Percentiles rank a stretch among this genome's conserved stretches.
phyloP scores from a whole-genome alignment of 2,329 filamentous ascomycete species.

The Fusarium ambrosium region DNA sequence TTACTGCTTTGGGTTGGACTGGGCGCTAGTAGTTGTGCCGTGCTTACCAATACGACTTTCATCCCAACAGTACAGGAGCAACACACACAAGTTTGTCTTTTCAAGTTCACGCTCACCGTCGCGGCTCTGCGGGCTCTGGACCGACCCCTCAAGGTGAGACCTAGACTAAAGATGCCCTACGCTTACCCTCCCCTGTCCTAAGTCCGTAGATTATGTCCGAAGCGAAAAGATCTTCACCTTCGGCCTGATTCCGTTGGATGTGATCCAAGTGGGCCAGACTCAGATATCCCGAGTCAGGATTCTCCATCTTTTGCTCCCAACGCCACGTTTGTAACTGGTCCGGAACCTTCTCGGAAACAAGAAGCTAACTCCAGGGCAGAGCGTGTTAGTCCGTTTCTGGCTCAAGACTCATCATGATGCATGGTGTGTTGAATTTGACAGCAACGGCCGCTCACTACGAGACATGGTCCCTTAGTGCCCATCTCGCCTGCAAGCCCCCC shows the following conservation, averaged over 20 bases:
- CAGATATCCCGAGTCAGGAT: conserved; percentile 31
- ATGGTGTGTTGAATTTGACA: neutral
- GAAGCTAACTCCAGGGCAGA: conserved; percentile 30
- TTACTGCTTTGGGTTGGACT: neutral
- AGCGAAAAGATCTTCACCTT: conserved; percentile 7
- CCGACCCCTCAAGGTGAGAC: neutral
- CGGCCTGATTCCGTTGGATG: conserved; percentile 26
- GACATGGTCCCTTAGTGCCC: neutral
- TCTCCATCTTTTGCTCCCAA: neutral
- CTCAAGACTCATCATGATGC: neutral
- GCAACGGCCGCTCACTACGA: neutral
- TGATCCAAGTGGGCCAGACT: conserved; percentile 26
- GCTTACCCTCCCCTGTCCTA: conserved; percentile 6
- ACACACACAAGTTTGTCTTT: too few relatives aligned
- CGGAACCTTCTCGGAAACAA: conserved; percentile 32
- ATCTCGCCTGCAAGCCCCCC: neutral
- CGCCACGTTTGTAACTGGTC: conserved; percentile 21
- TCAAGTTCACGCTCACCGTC: neutral
- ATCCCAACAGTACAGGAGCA: neutral
- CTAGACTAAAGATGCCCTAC: neutral
- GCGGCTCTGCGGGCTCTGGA: neutral
- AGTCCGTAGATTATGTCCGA: conserved; percentile 28
- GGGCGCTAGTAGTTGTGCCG: neutral
- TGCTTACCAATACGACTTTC: conserved; percentile 9
- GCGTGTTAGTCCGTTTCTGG: neutral